Percentiles rank a stretch among this genome's conserved stretches.
phyloP scores from a whole-genome alignment of 176 grass and related monocot species.

The Zoysia pacifica region DNA sequence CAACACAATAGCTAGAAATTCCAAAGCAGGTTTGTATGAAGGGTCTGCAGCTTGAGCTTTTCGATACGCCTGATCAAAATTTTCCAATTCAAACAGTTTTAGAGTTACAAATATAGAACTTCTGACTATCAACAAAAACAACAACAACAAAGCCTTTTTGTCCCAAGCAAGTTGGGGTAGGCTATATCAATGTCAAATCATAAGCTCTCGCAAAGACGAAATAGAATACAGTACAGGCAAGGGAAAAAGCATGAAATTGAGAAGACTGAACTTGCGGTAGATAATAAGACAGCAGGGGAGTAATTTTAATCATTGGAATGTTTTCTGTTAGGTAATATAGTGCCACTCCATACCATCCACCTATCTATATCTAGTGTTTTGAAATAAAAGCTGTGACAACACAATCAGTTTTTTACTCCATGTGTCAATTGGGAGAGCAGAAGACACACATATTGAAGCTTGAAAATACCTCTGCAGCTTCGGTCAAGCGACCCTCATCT shows the following conservation, averaged over 20 bases:
- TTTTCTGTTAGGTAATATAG: neutral
- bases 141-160: too few relatives aligned
- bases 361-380: neutral
- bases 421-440: slow-evolving; percentile 16
- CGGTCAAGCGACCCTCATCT: slow-evolving; percentile 88
- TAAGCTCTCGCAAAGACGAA: slow-evolving; percentile 10
- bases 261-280: neutral
- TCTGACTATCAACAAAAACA: neutral
- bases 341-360: neutral
- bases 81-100: slow-evolving; percentile 32
- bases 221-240: neutral
- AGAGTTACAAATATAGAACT: neutral
- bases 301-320: slow-evolving; percentile 6
- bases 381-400: slow-evolving; percentile 4
- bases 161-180: too few relatives aligned
- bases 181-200: neutral
- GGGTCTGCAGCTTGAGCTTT: slow-evolving; percentile 83
- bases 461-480: slow-evolving; percentile 83
- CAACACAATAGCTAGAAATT: slow-evolving; percentile 92
- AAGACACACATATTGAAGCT: slow-evolving; percentile 16
- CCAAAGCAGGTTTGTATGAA: slow-evolving; percentile 84
- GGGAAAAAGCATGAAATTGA: neutral
- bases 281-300: neutral
- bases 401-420: neutral
- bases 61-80: slow-evolving; percentile 73